These are phyloP conservation scores for Euptelea pleiosperma DNA, from an alignment of 164 flowering plant species.

Conservation along the genomic window DNA sequence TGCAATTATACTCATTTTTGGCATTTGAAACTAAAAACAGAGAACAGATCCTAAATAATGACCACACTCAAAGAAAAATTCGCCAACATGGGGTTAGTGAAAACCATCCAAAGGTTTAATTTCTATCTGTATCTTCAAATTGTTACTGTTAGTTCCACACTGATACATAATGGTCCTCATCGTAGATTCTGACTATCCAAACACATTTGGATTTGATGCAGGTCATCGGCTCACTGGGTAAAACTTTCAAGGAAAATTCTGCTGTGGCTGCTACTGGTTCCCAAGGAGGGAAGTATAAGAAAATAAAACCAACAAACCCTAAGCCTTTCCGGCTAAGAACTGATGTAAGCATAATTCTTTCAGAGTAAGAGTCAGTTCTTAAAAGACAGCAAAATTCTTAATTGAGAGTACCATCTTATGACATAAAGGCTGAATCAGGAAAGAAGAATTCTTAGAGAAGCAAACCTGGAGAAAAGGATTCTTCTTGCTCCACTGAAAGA, in stretches of 20 bases:
- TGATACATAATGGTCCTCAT: too few relatives aligned
- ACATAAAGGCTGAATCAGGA: constrained; percentile 41
- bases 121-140: neutral
- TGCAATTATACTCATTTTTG: constrained; percentile 1
- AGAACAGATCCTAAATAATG: constrained; percentile 13
- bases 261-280: constrained; percentile 22
- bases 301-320: constrained; percentile 75
- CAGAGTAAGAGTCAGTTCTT: neutral
- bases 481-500: constrained; percentile 28
- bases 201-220: constrained; percentile 17
- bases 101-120: constrained; percentile 30
- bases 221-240: constrained; percentile 27
- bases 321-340: constrained; percentile 87
- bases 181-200: neutral
- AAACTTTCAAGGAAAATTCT: constrained; percentile 28
- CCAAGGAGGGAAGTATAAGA: constrained; percentile 45
- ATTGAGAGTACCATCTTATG: constrained; percentile 3
- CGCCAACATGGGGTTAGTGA: constrained; percentile 16
- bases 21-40: constrained; percentile 27
- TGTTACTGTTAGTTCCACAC: neutral
- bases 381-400: neutral
- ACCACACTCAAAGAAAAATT: constrained; percentile 21
- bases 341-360: constrained; percentile 47
- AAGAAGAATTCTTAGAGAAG: constrained; percentile 80
- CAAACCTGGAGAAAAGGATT: constrained; percentile 63